Evolutionary conservation across 768 basidiomycete species (phyloP), one percentile per base, ranked within the genome.

Genomic region (Pleurotus djamor): DNA sequence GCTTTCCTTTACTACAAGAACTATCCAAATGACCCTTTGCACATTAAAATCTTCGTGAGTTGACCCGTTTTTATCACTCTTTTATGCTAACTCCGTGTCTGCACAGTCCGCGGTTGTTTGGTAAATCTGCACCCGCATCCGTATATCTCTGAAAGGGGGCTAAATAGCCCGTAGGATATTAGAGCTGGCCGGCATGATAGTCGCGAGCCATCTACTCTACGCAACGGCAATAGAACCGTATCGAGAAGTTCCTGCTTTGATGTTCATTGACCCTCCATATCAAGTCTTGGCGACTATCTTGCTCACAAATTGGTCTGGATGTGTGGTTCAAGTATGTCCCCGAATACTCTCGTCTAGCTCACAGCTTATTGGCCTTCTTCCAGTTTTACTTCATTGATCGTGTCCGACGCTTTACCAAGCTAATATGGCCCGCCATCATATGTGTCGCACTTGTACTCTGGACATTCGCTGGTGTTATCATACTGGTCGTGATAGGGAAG

Each of bases 391-490:
- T 50, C 10, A 13, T 50, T 1, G 49, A 50, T 28, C 49, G 49
- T 17, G 49, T 50, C 6, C 49, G 49, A 34, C 21, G 49, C 14
- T 50, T 50, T 13, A 50, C 49, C 7, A 50, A 50, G 10, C 33
- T 34, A 32, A 16, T 50, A 16, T 50, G 49, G 49, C 21, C 34
- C 14, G 28, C 49, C 9, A 32, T 50, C 49, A 50, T 50, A 14
- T 50, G 49, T 32, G 21, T 28, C 17, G 14, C 21, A 14, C 49
- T 50, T 32, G 33, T 50, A 17, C 34, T 66, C n/a, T n/a, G 67
- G 21, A 69, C 73, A 2, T 66, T 68, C 36, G 48, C 68, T 17
- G 72, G 71, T 3, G 71, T 72, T 47, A 59, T 74, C 47, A 70
- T 63, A 8, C 59, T 74, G 2, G 65, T 66, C 2, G 64, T 63